Evolutionary conservation across 371 early-diverging fungal genomes (phyloP), one percentile per base, ranked within the genome.

Genomic region (Rhizopus microsporus): DNA sequence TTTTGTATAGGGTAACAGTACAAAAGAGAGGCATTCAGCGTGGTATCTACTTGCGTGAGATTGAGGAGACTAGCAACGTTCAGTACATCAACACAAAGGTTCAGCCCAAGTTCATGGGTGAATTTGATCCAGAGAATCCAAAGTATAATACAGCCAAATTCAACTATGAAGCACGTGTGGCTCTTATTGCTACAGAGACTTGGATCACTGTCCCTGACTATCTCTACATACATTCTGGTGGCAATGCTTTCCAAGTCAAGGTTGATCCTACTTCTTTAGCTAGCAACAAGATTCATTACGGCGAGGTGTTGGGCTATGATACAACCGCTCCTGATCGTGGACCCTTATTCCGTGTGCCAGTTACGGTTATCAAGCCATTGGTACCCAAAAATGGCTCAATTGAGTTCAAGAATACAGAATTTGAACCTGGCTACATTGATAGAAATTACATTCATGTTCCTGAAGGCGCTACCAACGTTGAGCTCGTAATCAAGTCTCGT

Each of bases 1-100:
- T 92, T 15, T 59, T 77, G 37, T 93, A 84, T 61, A 63, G 77
- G 44, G 83, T 91, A 35, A 60, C 59, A 39, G 75, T 74, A 3
- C 34, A 56, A 7, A 67, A 72, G 43, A 53, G 66, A 59, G 77
- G 75, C 40, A 46, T 10, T 31, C 74, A 74, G 8, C 89, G 96
- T 35, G 97, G 97, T 29, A 78, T 97, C 51, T 97, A 97, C 62
- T 72, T 96, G 57, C 87, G 97, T 56, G 89, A 93, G 42, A 50
- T 70, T 37, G 83, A 85, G 32, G 93, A 95, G 61, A 89, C 91
- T 17, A 85, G 71, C 42, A 75, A 77, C 56, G 67, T 78, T 3
- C 87, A 86, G 51, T 80, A 85, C 31, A 54, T 84, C 44, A 75
- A 78, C 15, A 80, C 90, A 13, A 64, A 65, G 10, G 84, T 94